Base-by-base conservation (phyloP, 2,329 filamentous ascomycete genomes). In the Talaromyces albobiverticillius region DNA sequence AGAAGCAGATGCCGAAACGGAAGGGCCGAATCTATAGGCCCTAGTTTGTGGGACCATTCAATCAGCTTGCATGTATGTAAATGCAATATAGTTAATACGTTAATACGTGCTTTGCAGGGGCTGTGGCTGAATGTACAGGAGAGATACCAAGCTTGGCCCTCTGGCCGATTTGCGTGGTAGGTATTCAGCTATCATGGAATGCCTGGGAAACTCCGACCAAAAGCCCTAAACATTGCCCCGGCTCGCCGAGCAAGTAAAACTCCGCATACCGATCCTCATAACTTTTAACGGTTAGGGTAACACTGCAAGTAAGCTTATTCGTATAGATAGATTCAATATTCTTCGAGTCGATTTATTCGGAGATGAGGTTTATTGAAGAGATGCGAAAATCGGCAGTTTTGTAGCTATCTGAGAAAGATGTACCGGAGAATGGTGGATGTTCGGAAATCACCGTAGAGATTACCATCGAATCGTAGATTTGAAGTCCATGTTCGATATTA, bases 141-240 rank as follows among this genome's bases (percentile, higher is more conserved):
- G 3, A 14, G n/a, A n/a, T n/a, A n/a, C n/a, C n/a, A n/a, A n/a
- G n/a, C n/a, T n/a, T n/a, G n/a, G n/a, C n/a, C n/a, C n/a, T n/a
- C n/a, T n/a, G n/a, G n/a, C n/a, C n/a, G n/a, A n/a, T n/a, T n/a
- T n/a, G n/a, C n/a, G n/a, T n/a, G n/a, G n/a, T n/a, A n/a, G n/a
- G n/a, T n/a, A n/a, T n/a, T n/a, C n/a, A n/a, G n/a, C n/a, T n/a
- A n/a, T n/a, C n/a, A n/a, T n/a, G n/a, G n/a, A n/a, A n/a, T n/a
- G n/a, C n/a, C n/a, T n/a, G n/a, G n/a, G 46, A 40, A 49, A 49
- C 46, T 49, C 46, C 46, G 46, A 29, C n/a, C 46, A 49, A 40
- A 49, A 40, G 32, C 46, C 32, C 46, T 49, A 49, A 49, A 49
- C 34, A 38, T 40, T 23, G 25, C 26, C n/a, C 46, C 46, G 46